phyloP scores from a whole-genome alignment of 352 stramenopile species.

The Pythium dissotocum region DNA sequence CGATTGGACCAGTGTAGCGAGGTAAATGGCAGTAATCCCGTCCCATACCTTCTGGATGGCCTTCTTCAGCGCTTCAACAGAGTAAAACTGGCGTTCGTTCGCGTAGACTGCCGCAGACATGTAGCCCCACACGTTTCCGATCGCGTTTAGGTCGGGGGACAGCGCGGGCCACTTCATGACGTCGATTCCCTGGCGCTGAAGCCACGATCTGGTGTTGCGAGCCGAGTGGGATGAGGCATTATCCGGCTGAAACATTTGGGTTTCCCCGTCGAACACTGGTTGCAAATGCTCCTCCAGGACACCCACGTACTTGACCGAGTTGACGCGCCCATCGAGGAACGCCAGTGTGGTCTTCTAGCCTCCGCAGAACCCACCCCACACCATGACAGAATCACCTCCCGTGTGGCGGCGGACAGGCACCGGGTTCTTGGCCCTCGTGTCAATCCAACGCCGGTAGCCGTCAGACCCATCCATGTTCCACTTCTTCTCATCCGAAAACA shows the following conservation, averaged over 20 bases:
- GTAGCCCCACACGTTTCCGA: neutral
- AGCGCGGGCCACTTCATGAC: neutral
- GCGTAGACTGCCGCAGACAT: neutral
- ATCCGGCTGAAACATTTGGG: neutral
- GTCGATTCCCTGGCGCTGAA: neutral
- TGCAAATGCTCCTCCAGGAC: neutral
- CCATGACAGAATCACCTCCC: neutral
- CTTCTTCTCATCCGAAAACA: neutral
- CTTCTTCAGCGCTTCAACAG: neutral
- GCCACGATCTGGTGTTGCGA: neutral
- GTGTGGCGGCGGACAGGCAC: neutral
- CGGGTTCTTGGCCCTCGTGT: neutral
- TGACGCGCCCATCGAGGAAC: neutral
- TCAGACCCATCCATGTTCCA: neutral
- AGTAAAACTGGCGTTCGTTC: neutral
- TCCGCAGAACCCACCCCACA: neutral
- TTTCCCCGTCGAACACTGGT: neutral
- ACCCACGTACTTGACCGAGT: neutral
- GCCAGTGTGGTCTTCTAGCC: neutral
- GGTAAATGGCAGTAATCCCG: neutral
- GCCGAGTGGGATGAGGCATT: neutral
- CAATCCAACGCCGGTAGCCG: neutral
- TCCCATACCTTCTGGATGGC: neutral
- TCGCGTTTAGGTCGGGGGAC: neutral
- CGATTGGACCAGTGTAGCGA: neutral